Percentiles rank a stretch among this genome's conserved stretches.
Evolutionary conservation across 805 yeast genomes (phyloP).

Genomic region (Kodamaea kaohsiungensis): DNA sequence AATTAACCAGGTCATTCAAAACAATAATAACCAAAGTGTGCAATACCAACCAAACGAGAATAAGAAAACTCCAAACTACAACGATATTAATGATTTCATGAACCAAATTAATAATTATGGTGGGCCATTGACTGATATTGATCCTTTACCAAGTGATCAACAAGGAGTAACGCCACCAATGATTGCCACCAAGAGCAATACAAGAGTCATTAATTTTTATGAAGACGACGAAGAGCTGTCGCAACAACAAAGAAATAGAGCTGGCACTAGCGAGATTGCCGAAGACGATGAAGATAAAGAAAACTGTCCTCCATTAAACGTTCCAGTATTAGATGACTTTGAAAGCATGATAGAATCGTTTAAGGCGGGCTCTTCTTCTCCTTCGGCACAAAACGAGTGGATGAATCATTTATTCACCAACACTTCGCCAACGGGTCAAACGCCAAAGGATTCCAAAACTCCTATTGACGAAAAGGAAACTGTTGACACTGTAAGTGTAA

Average conservation of each 20-base stretch:
- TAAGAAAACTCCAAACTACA: constrained; percentile 26
- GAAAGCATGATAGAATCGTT: constrained; percentile 29
- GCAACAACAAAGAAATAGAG: background rate
- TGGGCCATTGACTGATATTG: constrained; percentile 50
- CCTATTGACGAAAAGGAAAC: constrained; percentile 16
- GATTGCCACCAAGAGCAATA: constrained; percentile 57
- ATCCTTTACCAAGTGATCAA: constrained; percentile 36
- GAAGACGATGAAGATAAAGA: constrained; percentile 31
- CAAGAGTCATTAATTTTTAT: constrained; percentile 54
- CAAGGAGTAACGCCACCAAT: constrained; percentile 44
- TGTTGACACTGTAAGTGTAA: background rate
- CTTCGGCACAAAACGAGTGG: constrained; percentile 42
- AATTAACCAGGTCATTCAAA: constrained; percentile 39
- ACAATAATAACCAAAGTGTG: constrained; percentile 13
- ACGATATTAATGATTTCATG: constrained; percentile 42
- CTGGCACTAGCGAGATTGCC: background rate
- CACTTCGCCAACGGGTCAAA: constrained; percentile 38
- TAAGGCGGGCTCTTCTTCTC: constrained; percentile 27
- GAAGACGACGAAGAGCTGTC: constrained; percentile 17
- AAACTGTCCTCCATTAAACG: constrained; percentile 24
- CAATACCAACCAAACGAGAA: background rate
- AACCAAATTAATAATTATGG: constrained; percentile 41
- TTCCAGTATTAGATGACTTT: constrained; percentile 17
- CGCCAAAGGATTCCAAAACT: constrained; percentile 22
- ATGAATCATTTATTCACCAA: constrained; percentile 43